A percentile compares a stretch with the other conserved stretches of the same genome.
Evolutionary conservation across 1,284 basidiomycete species (phyloP).

Genomic region (Lentinula novae-zelandiae): DNA sequence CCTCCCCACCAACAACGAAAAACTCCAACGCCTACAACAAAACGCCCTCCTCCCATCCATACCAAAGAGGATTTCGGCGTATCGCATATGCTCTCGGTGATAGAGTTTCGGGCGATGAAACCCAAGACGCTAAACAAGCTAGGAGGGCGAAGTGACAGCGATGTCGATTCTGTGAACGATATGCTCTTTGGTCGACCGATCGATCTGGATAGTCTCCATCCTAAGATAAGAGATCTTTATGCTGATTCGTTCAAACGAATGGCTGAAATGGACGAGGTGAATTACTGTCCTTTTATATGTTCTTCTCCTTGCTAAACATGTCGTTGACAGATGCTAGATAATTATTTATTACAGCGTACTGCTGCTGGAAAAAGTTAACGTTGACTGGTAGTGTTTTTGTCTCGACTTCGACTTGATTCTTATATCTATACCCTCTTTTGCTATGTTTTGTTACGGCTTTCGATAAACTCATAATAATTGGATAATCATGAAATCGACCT

Average conservation of each 20-base stretch:
- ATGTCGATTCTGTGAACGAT: conserved; percentile 61
- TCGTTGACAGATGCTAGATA: conserved; percentile 7
- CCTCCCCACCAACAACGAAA: conserved; percentile 19
- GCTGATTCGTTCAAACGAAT: conserved; percentile 68
- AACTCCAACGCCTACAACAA: not conserved
- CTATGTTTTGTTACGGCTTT: not conserved
- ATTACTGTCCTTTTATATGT: conserved; percentile 18
- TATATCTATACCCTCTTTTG: not conserved
- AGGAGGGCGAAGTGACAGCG: conserved; percentile 27
- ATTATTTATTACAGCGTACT: conserved; percentile 5
- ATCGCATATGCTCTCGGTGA: conserved; percentile 77
- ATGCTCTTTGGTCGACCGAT: conserved; percentile 68
- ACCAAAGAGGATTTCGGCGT: conserved; percentile 82
- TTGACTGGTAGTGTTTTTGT: not conserved
- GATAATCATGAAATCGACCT: too few species aligned
- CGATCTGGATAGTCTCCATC: conserved; percentile 63
- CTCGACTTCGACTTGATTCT: not conserved
- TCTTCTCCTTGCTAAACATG: not conserved
- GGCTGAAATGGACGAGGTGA: conserved; percentile 76
- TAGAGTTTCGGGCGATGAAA: conserved; percentile 56
- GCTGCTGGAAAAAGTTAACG: not conserved
- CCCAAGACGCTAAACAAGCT: conserved; percentile 26
- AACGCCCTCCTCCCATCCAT: conserved; percentile 40
- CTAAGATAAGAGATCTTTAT: conserved; percentile 69
- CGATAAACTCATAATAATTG: too few species aligned